Evolutionary conservation across 495 filamentous ascomycete genomes (phyloP), one percentile per base, ranked within the genome.

Genomic region (Trichoderma gamsii): DNA sequence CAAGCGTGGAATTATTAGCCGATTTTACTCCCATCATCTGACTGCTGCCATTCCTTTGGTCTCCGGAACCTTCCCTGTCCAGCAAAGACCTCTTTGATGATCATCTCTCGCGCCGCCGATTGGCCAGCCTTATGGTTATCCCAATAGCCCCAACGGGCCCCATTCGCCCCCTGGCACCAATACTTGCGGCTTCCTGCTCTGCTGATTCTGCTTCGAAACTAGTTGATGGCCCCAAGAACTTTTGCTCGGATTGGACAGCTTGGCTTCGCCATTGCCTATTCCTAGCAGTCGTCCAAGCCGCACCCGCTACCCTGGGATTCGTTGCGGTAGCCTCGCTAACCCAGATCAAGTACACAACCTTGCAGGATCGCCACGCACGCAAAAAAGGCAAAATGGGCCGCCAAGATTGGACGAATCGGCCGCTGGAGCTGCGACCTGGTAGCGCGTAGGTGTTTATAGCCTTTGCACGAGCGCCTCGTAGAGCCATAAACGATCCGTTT

Each of bases 311-410:
- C 8, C 16, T 11, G 56, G 25, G 56, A 25, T 61, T 29, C 56
- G 23, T 61, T 27, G 56, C 56, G 27, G 56, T 25, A 61, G 56
- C 56, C 56, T 61, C 27, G 56, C 56, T 61, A 61, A 29, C 56
- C 56, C 56, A 32, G 56, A 61, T 61, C 25, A 61, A 61, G 56
- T 21, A 29, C 18, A n/a, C 49, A 52, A 52, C 49, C 49, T 52
- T 52, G 49, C 49, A 52, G 49, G 49, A 52, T 61, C 27, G 56
- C 56, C 56, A 61, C 56, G n/a, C 15, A 21, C 56, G 56, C 56
- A 61, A 61, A 61, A 61, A 61, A 61, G 56, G 56, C 25, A 61
- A 61, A 61, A 61, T 61, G 56, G 56, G 56, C 56, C 56, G 56
- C 56, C 56, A 61, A 29, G 27, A n/a, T 32, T 29, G 56, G 56